Base-by-base conservation (phyloP, 177 flowering plant genomes). In the Vitis hybrid region DNA sequence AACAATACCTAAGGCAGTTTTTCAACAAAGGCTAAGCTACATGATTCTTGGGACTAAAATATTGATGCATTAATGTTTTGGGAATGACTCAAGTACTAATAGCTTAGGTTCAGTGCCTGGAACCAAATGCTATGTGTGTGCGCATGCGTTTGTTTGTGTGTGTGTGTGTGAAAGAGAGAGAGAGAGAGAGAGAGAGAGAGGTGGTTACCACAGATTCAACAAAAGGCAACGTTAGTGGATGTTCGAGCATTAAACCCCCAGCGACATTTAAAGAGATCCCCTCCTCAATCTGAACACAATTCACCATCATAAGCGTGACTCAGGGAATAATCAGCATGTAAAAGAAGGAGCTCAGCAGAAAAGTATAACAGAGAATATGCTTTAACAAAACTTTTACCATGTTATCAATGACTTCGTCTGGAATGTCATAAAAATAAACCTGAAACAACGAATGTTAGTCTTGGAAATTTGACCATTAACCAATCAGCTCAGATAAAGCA, bases 161-260 rank as follows among this genome's bases (percentile, higher is more conserved):
- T 14, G 19, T 64, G 60, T 13, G 52, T 20, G 55, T 20, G 26
- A 58, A 15, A 4, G 51, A 48, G 55, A 57, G 63, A 66, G n/a
- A 61, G 71, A 48, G 55, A 57, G 63, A 66, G n/a, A 61, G 71
- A 70, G 66, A 72, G 65, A 56, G 74, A 61, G 62, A 70, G 73
- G 72, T 64, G 71, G 77, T 75, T 22, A 87, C 93, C 89, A 87
- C 81, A 49, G 86, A 75, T 61, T 89, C 85, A 53, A 89, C 85
- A 67, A 83, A 84, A n/a, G 87, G 91, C 64, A 76, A 70, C 13
- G 78, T 83, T 69, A 89, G 74, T 60, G 97, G 96, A 84, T 95
- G 94, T 78, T 95, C 97, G 51, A 93, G 83, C 80, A 87, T 78
- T 71, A 95, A 80, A 70, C 91, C 97, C 22, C 99, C 99, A 70